Evolutionary conservation across 2,329 filamentous ascomycete genomes (phyloP), one percentile per base, ranked within the genome.

Genomic region (Talaromyces sp.): DNA sequence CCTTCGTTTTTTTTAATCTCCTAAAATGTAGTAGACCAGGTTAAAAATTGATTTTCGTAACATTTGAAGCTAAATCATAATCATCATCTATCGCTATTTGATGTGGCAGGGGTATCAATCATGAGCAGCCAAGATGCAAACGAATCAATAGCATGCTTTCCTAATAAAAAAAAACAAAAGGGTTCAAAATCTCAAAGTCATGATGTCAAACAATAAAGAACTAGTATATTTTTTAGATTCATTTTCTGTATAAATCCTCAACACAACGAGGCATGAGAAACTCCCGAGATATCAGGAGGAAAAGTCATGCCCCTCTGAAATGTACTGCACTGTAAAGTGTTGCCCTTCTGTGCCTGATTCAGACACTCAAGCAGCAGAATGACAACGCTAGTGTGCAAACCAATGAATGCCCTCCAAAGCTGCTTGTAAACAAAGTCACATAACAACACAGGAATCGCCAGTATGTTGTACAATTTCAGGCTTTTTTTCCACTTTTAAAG

Each of bases 401-500:
- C 46, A 43, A 62, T 52, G 24, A 52, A 26, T 52, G 29, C 27
- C 26, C 19, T 29, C 48, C 48, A 19, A 52, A 5, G 27, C 48
- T 52, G 48, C 48, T 27, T 29, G 27, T 52, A 29, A 52, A 52
- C 41, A 51, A 46, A 41, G 38, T 72, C 66, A 73, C 67, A 73
- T 70, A 65, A 70, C 67, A 68, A 66, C 67, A 65, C 65, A 71
- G 60, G 62, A 61, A 54, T 68, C 64, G 60, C 67, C 64, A 62
- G 68, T 68, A 64, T 73, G 67, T 61, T 67, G 67, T 65, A 68
- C 65, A 62, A 68, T 65, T 68, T 77, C 74, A 72, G 75, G 72
- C 74, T 78, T 79, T 75, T 79, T 79, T 72, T 70, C 73, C 70
- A 65, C 72, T 74, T 79, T 80, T 75, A 74, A 75, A 72, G 73